A percentile compares a stretch with the other conserved stretches of the same genome.
Conservation (phyloP, 805 yeast genomes). For the Metschnikowia baotianmanensis region DNA sequence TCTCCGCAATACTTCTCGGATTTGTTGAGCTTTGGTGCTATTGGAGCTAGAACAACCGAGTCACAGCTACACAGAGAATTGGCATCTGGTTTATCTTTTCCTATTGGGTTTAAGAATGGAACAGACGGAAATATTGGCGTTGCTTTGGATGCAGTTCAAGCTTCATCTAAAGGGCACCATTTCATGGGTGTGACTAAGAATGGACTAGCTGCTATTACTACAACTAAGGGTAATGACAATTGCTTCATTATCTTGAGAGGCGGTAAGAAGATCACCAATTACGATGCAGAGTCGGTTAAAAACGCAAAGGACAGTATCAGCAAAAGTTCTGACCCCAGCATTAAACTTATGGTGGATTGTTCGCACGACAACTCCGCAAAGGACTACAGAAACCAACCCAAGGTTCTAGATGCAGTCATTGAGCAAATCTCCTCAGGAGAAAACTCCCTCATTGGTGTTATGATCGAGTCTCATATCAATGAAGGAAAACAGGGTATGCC, state of each 20-base stretch:
- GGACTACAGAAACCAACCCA: conserved; percentile 90
- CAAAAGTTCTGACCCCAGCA: conserved; percentile 52
- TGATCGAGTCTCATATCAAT: conserved; percentile 90
- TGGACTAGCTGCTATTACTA: conserved; percentile 93
- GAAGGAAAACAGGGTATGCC: conserved; percentile 91
- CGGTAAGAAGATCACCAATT: conserved; percentile 91
- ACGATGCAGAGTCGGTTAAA: conserved; percentile 69
- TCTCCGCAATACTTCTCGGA: conserved; percentile 95
- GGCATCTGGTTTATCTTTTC: conserved; percentile 96
- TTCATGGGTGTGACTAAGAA: conserved; percentile 94
- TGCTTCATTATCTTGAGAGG: conserved; percentile 93
- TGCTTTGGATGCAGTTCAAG: conserved; percentile 90
- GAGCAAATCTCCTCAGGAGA: conserved; percentile 79
- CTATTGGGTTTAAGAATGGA: conserved; percentile 97
- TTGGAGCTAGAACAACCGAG: conserved; percentile 98
- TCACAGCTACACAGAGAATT: conserved; percentile 96
- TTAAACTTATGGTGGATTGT: conserved; percentile 82
- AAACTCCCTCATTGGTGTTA: conserved; percentile 78
- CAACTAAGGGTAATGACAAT: conserved; percentile 90
- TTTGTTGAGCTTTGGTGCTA: conserved; percentile 93
- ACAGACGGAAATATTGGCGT: conserved; percentile 95
- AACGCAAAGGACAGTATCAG: conserved; percentile 49
- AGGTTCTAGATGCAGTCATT: conserved; percentile 73
- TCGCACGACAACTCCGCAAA: conserved; percentile 95
- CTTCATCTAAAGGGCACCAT: conserved; percentile 92